Base-by-base conservation (phyloP, 306 rosid species). In the Medicago ruthenica region DNA sequence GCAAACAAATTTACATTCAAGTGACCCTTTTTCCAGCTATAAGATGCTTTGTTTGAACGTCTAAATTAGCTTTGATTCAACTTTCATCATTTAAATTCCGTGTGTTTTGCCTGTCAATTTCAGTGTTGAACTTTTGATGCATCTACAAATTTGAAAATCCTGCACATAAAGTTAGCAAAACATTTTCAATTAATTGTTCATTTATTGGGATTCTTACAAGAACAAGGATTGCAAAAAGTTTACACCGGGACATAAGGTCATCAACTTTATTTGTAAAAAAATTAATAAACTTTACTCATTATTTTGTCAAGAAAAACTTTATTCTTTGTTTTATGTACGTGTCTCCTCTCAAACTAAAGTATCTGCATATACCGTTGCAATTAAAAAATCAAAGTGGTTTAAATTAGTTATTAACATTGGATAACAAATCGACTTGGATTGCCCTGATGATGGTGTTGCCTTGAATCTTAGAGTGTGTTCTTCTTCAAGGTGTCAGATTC, bases 21-120 rank as follows among this genome's bases (percentile, higher is more conserved):
- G 13, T 44, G 21, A 36, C 3, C 10, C n/a, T 70, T 62, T 78
- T 74, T 79, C 77, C 81, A 76, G 87, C 90, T 76, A 79, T 76
- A 79, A 61, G 77, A 81, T 79, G 59, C 77, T 74, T 81, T 63
- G 58, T 51, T 79, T 58, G 73, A 79, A 75, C 80, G 77, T 61
- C 36, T 63, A 64, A 79, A 47, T 71, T 13, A 41, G 1, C 78
- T 70, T 71, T 41, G 51, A 36, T 61, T 82, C 48, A 71, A 55
- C 65, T 75, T 81, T 71, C 78, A 76, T 76, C 70, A 81, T 76
- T 76, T 34, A 21, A 76, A 71, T 64, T 70, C 67, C 24, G 20
- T 51, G 72, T 54, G 61, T 16, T 41, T 67, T 69, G 34, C 55
- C 45, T 37, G 22, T 60, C 58, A 40, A 10, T 66, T 80, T 74